These are phyloP conservation scores for Monilinia fructicola DNA, from an alignment of 2,329 filamentous ascomycete species.

Conservation along the genomic window DNA sequence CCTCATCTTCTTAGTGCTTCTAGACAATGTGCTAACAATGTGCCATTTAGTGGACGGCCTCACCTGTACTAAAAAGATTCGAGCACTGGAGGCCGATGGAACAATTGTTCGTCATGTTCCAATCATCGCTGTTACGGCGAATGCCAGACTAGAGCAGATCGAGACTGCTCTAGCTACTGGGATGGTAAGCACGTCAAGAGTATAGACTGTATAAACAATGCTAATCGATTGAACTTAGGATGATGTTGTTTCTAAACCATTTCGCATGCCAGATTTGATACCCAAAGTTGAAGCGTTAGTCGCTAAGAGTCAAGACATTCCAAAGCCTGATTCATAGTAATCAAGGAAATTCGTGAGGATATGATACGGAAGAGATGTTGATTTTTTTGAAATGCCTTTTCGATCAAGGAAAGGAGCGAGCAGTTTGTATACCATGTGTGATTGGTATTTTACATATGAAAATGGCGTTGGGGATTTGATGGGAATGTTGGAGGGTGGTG, in stretches of 20 bases:
- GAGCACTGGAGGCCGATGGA: conserved; percentile 63
- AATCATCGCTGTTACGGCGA: conserved; percentile 81
- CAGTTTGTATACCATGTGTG: neutral
- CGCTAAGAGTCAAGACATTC: conserved; percentile 25
- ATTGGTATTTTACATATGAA: neutral
- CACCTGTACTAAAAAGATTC: conserved; percentile 68
- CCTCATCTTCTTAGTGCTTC: conserved; percentile 60
- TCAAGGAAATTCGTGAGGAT: neutral
- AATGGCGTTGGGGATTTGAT: conserved; percentile 1
- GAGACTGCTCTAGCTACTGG: conserved; percentile 68
- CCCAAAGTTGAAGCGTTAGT: conserved; percentile 60
- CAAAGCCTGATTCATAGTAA: neutral
- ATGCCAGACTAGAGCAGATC: conserved; percentile 73
- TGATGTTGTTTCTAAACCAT: conserved; percentile 77
- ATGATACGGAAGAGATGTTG: neutral
- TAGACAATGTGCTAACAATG: neutral
- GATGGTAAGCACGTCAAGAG: conserved; percentile 54
- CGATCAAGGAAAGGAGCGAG: neutral
- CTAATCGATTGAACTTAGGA: conserved; percentile 49
- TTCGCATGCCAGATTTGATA: conserved; percentile 69
- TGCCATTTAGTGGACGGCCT: conserved; percentile 62
- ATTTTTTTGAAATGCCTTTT: too few species aligned
- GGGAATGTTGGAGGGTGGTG: neutral
- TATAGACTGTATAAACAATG: neutral
- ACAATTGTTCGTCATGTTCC: conserved; percentile 66